These are phyloP conservation scores for Lavandula angustifolia DNA, from an alignment of 257 asterid species.

Conservation along the genomic window DNA sequence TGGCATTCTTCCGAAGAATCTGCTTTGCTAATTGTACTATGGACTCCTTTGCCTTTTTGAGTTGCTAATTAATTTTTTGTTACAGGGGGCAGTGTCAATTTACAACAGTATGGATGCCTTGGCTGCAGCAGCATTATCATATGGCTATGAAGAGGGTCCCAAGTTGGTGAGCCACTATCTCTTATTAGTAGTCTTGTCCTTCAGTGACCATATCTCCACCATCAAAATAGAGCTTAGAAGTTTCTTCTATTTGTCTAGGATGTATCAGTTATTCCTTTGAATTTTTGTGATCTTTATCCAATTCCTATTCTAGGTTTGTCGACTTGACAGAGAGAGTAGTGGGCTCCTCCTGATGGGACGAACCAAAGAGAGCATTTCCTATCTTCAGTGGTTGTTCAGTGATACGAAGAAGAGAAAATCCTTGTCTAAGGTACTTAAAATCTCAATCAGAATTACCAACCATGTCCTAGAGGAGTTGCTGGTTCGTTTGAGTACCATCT, in stretches of 20 bases:
- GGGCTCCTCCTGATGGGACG: slow-evolving; percentile 94
- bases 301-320: slow-evolving; percentile 66
- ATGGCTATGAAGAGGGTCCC: slow-evolving; percentile 85
- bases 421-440: slow-evolving; percentile 57
- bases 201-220: background rate
- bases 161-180: slow-evolving; percentile 61
- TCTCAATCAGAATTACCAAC: slow-evolving; percentile 18
- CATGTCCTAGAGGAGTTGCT: slow-evolving; percentile 14
- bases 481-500: background rate
- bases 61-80: slow-evolving; percentile 28
- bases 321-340: slow-evolving; percentile 94
- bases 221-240: slow-evolving; percentile 1
- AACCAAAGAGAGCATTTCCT: slow-evolving; percentile 74
- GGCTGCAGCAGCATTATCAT: slow-evolving; percentile 95
- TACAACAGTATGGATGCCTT: slow-evolving; percentile 98
- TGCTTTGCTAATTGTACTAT: slow-evolving; percentile 13
- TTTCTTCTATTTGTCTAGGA: slow-evolving; percentile 14
- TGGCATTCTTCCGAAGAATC: slow-evolving; percentile 2
- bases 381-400: slow-evolving; percentile 73
- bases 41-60: slow-evolving; percentile 1
- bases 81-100: slow-evolving; percentile 75
- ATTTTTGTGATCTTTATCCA: slow-evolving; percentile 17
- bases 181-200: background rate
- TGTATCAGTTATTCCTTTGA: background rate
- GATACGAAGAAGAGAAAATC: slow-evolving; percentile 54